Percentiles rank a stretch among this genome's conserved stretches.
phyloP scores from a whole-genome alignment of 2,329 filamentous ascomycete genomes.

The Exophiala dermatitidis region DNA sequence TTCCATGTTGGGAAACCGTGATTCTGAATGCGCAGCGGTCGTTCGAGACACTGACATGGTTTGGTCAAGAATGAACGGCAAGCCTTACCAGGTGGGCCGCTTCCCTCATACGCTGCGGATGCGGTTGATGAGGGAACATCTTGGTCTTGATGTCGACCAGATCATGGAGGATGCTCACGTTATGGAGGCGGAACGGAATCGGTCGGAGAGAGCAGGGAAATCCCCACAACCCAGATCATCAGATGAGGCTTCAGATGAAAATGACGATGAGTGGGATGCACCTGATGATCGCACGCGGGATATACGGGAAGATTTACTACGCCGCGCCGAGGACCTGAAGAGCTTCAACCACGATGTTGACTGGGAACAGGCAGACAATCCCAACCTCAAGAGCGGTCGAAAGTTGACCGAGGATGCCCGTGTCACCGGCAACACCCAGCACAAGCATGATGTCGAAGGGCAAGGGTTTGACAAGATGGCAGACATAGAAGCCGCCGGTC shows the following conservation, averaged over 20 bases:
- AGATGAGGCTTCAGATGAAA: constrained; percentile 17
- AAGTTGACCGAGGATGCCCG: constrained; percentile 52
- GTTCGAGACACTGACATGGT: constrained; percentile 91
- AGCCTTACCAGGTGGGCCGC: constrained; percentile 80
- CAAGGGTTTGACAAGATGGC: constrained; percentile 71
- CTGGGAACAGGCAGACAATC: constrained; percentile 52
- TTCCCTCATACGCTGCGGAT: constrained; percentile 91
- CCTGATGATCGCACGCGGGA: constrained; percentile 29
- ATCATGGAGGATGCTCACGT: constrained; percentile 72
- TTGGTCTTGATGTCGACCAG: constrained; percentile 91
- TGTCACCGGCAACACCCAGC: constrained; percentile 54
- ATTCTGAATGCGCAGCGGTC: constrained; percentile 85
- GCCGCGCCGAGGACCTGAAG: constrained; percentile 49
- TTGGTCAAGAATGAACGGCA: constrained; percentile 81
- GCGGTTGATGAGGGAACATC: constrained; percentile 90
- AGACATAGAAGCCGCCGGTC: constrained; percentile 52
- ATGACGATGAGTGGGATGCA: constrained; percentile 9
- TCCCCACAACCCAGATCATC: constrained; percentile 23
- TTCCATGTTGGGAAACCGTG: constrained; percentile 84
- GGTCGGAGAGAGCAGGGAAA: constrained; percentile 44
- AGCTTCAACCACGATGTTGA: constrained; percentile 74
- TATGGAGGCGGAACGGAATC: constrained; percentile 55
- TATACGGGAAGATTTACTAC: constrained; percentile 47
- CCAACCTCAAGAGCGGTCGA: constrained; percentile 49
- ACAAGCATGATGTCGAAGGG: constrained; percentile 70